Percentiles rank a stretch among this genome's conserved stretches.
These are phyloP conservation scores for Apiospora arundinis DNA, from an alignment of 2,329 filamentous ascomycete species.

Conservation along the genomic window DNA sequence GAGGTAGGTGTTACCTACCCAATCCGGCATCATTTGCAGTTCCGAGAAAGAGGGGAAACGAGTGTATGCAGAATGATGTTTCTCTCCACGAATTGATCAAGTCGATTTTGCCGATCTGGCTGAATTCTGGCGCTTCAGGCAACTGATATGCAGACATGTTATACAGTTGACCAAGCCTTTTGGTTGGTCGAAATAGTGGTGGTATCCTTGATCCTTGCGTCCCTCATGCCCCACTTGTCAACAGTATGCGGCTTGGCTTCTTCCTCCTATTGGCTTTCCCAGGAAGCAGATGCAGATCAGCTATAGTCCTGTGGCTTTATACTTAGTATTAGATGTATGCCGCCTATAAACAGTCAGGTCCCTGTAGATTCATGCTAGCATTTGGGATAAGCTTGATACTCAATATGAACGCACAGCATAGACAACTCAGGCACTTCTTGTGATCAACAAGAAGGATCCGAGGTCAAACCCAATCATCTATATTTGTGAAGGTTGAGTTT, in stretches of 20 bases:
- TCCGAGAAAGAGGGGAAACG: neutral
- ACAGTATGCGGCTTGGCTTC: neutral
- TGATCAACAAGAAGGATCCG: neutral
- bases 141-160: neutral
- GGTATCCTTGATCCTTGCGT: conserved; percentile 1
- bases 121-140: neutral
- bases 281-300: neutral
- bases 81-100: too few species aligned
- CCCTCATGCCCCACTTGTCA: neutral
- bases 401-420: neutral
- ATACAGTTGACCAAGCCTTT: neutral
- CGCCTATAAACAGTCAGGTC: neutral
- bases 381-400: too few species aligned
- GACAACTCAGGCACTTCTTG: neutral
- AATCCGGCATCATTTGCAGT: conserved; percentile 11
- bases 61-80: neutral
- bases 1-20: neutral
- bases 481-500: too few species aligned
- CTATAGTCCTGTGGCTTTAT: neutral
- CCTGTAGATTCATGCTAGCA: neutral
- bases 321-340: neutral
- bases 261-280: neutral
- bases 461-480: neutral
- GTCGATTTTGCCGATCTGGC: neutral
- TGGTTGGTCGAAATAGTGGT: neutral